These are phyloP conservation scores for Boletus sp. DNA, from an alignment of 768 basidiomycete species.

Conservation along the genomic window DNA sequence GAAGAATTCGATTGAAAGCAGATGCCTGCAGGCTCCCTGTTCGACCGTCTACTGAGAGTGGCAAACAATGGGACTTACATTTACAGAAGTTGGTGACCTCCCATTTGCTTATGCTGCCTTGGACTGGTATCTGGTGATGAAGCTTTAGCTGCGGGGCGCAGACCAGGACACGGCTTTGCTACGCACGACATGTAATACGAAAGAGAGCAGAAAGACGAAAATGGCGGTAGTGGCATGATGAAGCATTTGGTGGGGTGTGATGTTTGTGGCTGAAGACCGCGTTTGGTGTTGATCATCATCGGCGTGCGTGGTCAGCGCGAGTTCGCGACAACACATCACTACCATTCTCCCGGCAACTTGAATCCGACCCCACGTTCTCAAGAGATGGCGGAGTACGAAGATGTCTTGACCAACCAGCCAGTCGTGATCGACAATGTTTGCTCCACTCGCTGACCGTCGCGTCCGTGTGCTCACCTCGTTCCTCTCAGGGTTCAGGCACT, in stretches of 20 bases:
- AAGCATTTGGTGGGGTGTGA: not conserved
- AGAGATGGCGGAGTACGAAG: conserved; percentile 83
- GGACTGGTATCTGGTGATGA: conserved; percentile 36
- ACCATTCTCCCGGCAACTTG: not conserved
- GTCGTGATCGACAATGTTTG: conserved; percentile 98
- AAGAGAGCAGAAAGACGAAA: conserved; percentile 14
- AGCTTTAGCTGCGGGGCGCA: conserved; percentile 11
- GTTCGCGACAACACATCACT: conserved; percentile 9
- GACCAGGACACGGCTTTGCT: conserved; percentile 4
- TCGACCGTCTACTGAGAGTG: not conserved
- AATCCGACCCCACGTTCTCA: conserved; percentile 10
- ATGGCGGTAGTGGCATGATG: conserved; percentile 20
- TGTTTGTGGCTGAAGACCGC: conserved; percentile 18
- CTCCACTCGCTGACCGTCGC: conserved; percentile 20
- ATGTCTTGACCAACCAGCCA: conserved; percentile 96
- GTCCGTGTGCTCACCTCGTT: conserved; percentile 25
- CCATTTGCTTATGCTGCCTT: conserved; percentile 66
- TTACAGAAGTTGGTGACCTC: conserved; percentile 91
- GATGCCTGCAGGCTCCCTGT: conserved; percentile 57
- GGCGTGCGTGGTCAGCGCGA: not conserved
- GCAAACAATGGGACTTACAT: conserved; percentile 46
- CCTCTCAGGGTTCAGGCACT: conserved; percentile 87
- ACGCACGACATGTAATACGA: conserved; percentile 27
- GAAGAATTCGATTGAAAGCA: conserved; percentile 88
- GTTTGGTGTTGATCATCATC: conserved; percentile 4